Evolutionary conservation across 2,329 filamentous ascomycete genomes (phyloP).

Genomic region (Bertia moriformis): DNA sequence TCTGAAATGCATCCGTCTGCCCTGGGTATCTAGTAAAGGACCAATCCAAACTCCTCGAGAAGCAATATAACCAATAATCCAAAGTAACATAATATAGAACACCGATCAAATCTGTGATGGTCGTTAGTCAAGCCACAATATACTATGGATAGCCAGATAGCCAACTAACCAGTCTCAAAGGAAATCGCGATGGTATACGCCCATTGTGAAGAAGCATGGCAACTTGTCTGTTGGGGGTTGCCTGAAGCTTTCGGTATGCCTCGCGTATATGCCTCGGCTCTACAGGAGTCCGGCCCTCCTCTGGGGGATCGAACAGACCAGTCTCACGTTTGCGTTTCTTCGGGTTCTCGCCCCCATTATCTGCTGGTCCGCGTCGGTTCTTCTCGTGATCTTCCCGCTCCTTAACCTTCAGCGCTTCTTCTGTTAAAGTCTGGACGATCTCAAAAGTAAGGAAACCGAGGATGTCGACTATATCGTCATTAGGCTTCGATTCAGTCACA

Average conservation of each 20-base stretch:
- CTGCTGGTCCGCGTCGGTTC: not conserved
- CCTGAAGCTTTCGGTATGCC: not conserved
- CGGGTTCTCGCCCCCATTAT: not conserved
- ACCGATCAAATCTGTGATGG: not conserved
- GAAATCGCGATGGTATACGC: not conserved
- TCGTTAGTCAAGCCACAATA: not conserved
- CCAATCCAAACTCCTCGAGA: too few species aligned
- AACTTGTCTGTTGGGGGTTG: not conserved
- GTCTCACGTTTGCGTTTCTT: slow-evolving; percentile 1
- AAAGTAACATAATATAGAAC: not conserved
- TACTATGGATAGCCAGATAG: not conserved
- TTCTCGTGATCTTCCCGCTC: not conserved
- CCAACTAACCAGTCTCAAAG: not conserved
- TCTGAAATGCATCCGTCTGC: not conserved
- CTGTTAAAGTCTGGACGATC: slow-evolving; percentile 7
- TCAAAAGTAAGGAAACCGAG: slow-evolving; percentile 8
- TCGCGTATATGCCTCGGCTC: not conserved
- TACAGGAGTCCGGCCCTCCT: not conserved
- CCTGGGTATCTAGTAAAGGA: not conserved
- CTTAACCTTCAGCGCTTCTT: slow-evolving; percentile 4
- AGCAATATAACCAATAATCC: too few species aligned
- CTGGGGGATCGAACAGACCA: not conserved
- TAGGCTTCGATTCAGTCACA: slow-evolving; percentile 6
- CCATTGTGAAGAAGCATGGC: slow-evolving; percentile 1
- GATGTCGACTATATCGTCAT: slow-evolving; percentile 8